Percentiles rank a stretch among this genome's conserved stretches.
These are phyloP conservation scores for Geranium brycei DNA, from an alignment of 345 rosid species.

Conservation along the genomic window DNA sequence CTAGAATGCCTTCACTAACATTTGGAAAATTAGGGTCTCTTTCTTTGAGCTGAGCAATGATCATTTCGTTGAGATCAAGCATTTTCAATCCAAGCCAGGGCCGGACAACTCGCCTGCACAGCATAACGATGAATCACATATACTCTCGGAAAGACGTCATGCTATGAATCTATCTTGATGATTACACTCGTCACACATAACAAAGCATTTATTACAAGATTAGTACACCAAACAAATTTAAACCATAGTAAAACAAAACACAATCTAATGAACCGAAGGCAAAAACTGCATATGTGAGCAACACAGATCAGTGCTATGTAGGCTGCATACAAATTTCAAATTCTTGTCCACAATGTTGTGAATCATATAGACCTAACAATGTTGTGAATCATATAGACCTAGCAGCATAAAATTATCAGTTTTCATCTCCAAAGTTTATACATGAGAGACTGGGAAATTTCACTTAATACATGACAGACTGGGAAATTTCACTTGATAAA, in stretches of 20 bases:
- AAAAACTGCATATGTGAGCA: too few species aligned
- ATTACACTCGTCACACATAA: not conserved
- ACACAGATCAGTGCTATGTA: not conserved
- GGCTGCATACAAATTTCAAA: not conserved
- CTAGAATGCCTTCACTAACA: slow-evolving; percentile 60
- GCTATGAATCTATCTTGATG: not conserved
- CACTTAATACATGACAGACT: not conserved
- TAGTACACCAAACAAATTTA: too few species aligned
- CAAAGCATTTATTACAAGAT: too few species aligned
- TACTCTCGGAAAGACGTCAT: not conserved
- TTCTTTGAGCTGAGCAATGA: slow-evolving; percentile 69
- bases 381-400: not conserved
- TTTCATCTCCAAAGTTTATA: too few species aligned
- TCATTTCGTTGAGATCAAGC: slow-evolving; percentile 82
- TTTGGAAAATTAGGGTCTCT: slow-evolving; percentile 58
- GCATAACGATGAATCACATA: not conserved
- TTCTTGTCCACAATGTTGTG: not conserved
- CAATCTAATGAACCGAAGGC: too few species aligned
- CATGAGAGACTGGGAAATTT: not conserved
- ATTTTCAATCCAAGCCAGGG: slow-evolving; percentile 94
- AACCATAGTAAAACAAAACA: too few species aligned
- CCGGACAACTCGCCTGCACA: slow-evolving; percentile 75
- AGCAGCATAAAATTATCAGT: not conserved
- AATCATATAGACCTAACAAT: not conserved
- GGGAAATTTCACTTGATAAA: not conserved